Evolutionary conservation across 108 stramenopile species (phyloP), one percentile per base, ranked within the genome.

Genomic region (Nitzschia inconspicua): DNA sequence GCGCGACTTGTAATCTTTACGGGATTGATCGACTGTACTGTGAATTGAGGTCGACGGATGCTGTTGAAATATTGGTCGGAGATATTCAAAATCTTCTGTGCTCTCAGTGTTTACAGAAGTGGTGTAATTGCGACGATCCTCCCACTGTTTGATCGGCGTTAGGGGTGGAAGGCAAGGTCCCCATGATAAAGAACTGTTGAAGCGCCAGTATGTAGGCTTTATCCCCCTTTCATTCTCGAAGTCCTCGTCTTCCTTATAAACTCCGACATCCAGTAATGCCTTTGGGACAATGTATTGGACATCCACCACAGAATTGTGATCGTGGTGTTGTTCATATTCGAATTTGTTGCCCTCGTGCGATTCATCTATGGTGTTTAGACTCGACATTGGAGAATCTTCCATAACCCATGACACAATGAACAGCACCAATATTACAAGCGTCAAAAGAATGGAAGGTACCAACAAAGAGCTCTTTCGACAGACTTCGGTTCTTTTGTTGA

Each of bases 121-220:
- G 18, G 1, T 44, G 0, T 44, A 18, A 25, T 48, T 47, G 60
- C 52, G 32, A 6, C 52, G 52, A 36, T 54, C 30, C 0, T n/a
- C 24, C 52, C 52, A 54, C 8, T 29, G 3, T 13, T 37, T n/a
- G 24, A 19, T 40, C n/a, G 2, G 14, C 32, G 44, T 23, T 3
- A 20, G 29, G 3, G 39, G 48, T 29, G 44, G 32, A 41, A 55
- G 76, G 41, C 80, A 82, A 30, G 80, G 80, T 0, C 80, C 80
- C 80, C 80, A 82, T 14, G 57, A 44, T 2, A 13, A 32, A 7
- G 70, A 40, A 48, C 30, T 40, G 30, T 51, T 65, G 26, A 44
- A 20, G 23, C 40, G 16, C 76, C 76, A 77, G 29, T 57, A 70
- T 24, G 69, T 56, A 7, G 76, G 76, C 10, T 46, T 32, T 9